A percentile compares a stretch with the other conserved stretches of the same genome.
These are phyloP conservation scores for Kalaharituber pfeilii DNA, from an alignment of 2,329 filamentous ascomycete species.

Conservation along the genomic window DNA sequence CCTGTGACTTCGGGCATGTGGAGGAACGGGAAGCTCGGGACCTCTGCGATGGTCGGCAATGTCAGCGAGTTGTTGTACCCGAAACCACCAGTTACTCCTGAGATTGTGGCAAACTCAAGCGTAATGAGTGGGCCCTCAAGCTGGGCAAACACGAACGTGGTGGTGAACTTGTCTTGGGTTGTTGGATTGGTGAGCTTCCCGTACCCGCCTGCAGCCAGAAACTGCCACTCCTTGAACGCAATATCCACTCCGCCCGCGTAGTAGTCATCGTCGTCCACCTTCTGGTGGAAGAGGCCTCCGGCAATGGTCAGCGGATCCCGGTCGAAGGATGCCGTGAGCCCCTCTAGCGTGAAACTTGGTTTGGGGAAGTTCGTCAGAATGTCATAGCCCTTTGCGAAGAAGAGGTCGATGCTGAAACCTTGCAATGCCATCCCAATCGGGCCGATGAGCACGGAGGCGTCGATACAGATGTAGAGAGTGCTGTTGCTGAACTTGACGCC, in stretches of 20 bases:
- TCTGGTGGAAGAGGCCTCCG: constrained; percentile 26
- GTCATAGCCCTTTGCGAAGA: constrained; percentile 14
- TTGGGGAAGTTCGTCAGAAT: constrained; percentile 9
- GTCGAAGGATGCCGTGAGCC: constrained; percentile 26
- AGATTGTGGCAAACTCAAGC: constrained; percentile 28
- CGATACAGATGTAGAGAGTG: constrained; percentile 24
- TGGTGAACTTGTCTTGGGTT: constrained; percentile 20
- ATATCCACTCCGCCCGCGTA: constrained; percentile 29
- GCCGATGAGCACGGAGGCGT: constrained; percentile 27
- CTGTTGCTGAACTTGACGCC: constrained; percentile 26
- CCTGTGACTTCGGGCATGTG: constrained; percentile 9
- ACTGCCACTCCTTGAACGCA: constrained; percentile 26
- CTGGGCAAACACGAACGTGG: constrained; percentile 28
- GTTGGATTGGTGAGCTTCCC: constrained; percentile 17
- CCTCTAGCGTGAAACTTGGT: constrained; percentile 23
- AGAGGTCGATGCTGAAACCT: constrained; percentile 25
- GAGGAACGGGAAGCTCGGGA: neutral
- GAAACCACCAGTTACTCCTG: constrained; percentile 27
- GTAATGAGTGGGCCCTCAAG: constrained; percentile 29
- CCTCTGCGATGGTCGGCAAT: constrained; percentile 21
- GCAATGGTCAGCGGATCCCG: constrained; percentile 27
- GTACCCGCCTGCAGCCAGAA: constrained; percentile 31
- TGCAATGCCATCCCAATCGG: constrained; percentile 27
- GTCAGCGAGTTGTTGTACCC: constrained; percentile 28
- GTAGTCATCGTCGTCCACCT: constrained; percentile 20